Base-by-base conservation (phyloP, 1,284 basidiomycete genomes). In the Rhodotorula mucilaginosa region DNA sequence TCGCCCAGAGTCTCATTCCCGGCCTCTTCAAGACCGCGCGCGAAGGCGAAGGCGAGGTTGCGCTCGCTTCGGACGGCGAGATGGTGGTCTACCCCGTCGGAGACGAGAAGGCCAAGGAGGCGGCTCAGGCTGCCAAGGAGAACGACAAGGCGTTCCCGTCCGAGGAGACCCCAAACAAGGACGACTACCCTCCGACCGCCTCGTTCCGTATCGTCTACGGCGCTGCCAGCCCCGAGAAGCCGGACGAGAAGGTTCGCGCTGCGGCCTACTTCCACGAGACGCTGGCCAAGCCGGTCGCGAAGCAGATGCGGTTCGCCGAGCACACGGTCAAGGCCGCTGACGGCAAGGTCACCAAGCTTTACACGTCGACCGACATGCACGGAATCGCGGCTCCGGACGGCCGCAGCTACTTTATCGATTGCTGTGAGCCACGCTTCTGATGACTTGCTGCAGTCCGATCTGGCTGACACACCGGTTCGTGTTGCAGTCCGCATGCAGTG, bases 111-210 rank as follows among this genome's bases (percentile, higher is more conserved):
- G 74, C 60, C n/a, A 60, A 62, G 47, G 65, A 64, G 56, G 79
- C 61, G 69, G 78, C 76, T 26, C 89, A 90, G 83, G 85, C 89
- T 78, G 89, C 90, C 46, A 88, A 88, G 68, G 89, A 88, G 84
- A 88, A 90, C 74, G 89, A 89, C 68, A 88, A 90, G 83, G 88
- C 89, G 63, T 79, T 84, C 64, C 88, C 88, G 46, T 87, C 90
- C 73, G 90, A 91, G 83, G 87, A 89, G 82, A 77, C 79, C 3
- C 77, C 75, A 34, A 76, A 78, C 54, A 72, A 71, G 47, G 78
- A 79, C 70, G 75, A 77, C 49, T 77, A 79, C 73, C 77, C 79
- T 59, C 76, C 79, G 61, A 72, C 80, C 47, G 81, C 82, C 61
- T 81, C 82, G 74, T 82, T 83, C 65, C 79, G 84, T 52, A 84